These are phyloP conservation scores for Neurospora sp. DNA, from an alignment of 495 filamentous ascomycete species.

Conservation along the genomic window DNA sequence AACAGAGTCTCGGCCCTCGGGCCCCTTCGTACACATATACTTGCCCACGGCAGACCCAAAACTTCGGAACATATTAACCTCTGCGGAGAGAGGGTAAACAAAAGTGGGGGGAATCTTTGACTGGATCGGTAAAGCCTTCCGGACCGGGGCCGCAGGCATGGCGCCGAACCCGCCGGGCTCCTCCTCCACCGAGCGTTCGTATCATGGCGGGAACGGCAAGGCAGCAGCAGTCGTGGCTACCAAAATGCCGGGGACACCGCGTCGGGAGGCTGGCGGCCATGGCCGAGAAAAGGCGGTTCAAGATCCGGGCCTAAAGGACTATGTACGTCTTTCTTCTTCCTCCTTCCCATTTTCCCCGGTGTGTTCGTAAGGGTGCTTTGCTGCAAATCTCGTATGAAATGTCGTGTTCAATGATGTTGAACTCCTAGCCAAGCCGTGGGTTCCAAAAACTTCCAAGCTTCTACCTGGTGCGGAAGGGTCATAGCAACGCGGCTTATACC, in stretches of 20 bases:
- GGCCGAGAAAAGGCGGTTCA: conserved; percentile 29
- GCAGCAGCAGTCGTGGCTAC: conserved; percentile 11
- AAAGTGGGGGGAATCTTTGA: neutral
- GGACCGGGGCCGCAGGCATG: conserved; percentile 5
- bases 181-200: conserved; percentile 8
- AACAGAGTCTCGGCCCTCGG: neutral
- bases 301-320: conserved; percentile 39
- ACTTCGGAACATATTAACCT: neutral
- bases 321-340: conserved; percentile 32
- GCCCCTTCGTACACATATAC: neutral
- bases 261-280: conserved; percentile 19
- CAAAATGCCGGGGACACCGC: conserved; percentile 24
- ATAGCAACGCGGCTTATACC: neutral
- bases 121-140: neutral
- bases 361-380: neutral
- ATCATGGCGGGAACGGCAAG: conserved; percentile 20
- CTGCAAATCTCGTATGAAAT: neutral
- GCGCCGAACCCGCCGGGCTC: conserved; percentile 5
- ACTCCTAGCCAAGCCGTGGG: neutral
- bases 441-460: neutral
- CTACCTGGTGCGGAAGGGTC: neutral
- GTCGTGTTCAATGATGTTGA: neutral
- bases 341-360: neutral
- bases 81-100: neutral
- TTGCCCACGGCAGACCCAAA: neutral